Evolutionary conservation across 2,329 filamentous ascomycete species (phyloP).

Genomic region (Stachybotrys chartarum): DNA sequence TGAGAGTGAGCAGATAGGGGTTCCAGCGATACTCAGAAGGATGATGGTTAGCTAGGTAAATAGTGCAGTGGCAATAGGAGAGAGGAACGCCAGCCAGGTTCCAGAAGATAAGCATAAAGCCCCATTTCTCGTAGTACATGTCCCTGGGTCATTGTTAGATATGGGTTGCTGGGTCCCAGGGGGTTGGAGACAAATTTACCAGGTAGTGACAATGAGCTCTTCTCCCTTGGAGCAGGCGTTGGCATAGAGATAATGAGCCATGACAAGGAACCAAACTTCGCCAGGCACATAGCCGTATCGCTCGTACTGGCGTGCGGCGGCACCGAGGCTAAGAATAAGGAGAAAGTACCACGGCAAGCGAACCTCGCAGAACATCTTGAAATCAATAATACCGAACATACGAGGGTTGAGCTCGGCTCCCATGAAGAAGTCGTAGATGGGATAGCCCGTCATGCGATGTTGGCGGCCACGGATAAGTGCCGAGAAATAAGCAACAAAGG

Average conservation of each 20-base stretch:
- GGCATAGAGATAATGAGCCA: slow-evolving; percentile 88
- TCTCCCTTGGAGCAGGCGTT: slow-evolving; percentile 91
- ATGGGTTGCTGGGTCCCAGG: background rate
- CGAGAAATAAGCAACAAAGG: slow-evolving; percentile 78
- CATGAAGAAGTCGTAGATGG: slow-evolving; percentile 90
- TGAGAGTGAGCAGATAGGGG: slow-evolving; percentile 52
- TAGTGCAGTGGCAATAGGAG: slow-evolving; percentile 88
- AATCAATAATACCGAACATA: slow-evolving; percentile 79
- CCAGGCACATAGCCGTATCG: slow-evolving; percentile 76
- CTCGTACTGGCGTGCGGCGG: slow-evolving; percentile 78
- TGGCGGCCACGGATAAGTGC: slow-evolving; percentile 72
- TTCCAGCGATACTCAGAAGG: slow-evolving; percentile 74
- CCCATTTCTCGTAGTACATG: slow-evolving; percentile 96
- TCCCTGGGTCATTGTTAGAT: slow-evolving; percentile 41
- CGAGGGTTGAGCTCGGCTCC: slow-evolving; percentile 84
- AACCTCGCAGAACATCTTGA: slow-evolving; percentile 97
- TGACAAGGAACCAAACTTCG: slow-evolving; percentile 76
- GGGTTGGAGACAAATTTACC: slow-evolving; percentile 27
- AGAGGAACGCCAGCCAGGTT: slow-evolving; percentile 87
- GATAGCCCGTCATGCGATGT: slow-evolving; percentile 86
- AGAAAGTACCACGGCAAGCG: slow-evolving; percentile 89
- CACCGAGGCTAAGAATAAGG: slow-evolving; percentile 67
- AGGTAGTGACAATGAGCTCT: slow-evolving; percentile 82
- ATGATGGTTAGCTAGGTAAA: slow-evolving; percentile 80
- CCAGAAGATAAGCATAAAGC: slow-evolving; percentile 98